phyloP scores from a whole-genome alignment of 2,329 filamentous ascomycete genomes.

The Exophiala dermatitidis region DNA sequence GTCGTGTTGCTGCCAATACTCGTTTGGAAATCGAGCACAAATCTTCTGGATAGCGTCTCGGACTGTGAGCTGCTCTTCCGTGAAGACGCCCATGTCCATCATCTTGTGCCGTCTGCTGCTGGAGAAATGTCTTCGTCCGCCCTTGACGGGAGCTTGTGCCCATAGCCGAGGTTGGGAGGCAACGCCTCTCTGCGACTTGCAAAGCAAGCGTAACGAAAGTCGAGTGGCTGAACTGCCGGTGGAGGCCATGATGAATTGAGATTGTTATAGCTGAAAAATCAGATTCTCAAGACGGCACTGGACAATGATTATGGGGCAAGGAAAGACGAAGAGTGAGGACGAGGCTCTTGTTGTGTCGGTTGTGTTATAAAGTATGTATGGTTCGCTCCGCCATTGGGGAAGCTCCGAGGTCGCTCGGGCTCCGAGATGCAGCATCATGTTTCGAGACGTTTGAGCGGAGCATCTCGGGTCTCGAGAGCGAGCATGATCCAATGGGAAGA shows the following conservation, averaged over 20 bases:
- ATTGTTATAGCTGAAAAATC: background rate
- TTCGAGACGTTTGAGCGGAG: constrained; percentile 11
- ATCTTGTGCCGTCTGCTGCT: constrained; percentile 31
- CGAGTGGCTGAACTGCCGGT: background rate
- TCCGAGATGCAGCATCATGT: constrained; percentile 1
- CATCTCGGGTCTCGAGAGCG: constrained; percentile 10
- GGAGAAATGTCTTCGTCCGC: constrained; percentile 15
- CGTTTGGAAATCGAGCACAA: constrained; percentile 63
- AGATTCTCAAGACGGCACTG: background rate
- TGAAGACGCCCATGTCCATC: constrained; percentile 68
- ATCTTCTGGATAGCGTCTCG: constrained; percentile 62
- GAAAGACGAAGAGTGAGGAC: background rate
- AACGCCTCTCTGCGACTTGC: background rate
- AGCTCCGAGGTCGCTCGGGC: constrained; percentile 19
- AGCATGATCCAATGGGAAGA: too few relatives aligned
- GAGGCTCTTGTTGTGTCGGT: too few relatives aligned
- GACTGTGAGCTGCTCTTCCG: constrained; percentile 64
- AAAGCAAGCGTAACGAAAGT: background rate
- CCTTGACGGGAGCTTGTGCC: background rate
- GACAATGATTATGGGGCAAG: background rate
- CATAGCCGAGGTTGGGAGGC: constrained; percentile 16
- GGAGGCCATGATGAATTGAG: constrained; percentile 4
- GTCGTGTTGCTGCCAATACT: constrained; percentile 71
- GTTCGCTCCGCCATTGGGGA: background rate
- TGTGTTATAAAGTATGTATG: too few relatives aligned